These are phyloP conservation scores for Xerocomellus dryophilus DNA, from an alignment of 768 basidiomycete species.

Conservation along the genomic window DNA sequence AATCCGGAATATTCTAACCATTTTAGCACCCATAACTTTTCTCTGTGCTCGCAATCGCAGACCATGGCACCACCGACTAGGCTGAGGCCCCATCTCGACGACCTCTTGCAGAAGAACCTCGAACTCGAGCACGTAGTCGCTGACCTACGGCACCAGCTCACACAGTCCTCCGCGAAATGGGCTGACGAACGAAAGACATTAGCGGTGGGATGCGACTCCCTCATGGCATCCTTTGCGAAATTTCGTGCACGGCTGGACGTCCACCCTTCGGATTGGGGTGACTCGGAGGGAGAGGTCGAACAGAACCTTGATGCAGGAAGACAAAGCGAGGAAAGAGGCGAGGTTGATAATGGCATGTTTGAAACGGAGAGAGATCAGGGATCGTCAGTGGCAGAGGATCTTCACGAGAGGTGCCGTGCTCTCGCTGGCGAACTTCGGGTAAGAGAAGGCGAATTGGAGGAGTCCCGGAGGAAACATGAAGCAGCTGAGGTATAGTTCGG, in stretches of 20 bases:
- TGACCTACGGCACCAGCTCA: constrained; percentile 28
- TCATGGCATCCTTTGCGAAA: constrained; percentile 33
- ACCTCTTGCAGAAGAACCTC: constrained; percentile 28
- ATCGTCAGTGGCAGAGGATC: background rate
- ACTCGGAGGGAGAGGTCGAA: constrained; percentile 27
- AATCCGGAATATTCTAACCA: background rate
- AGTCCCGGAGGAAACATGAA: constrained; percentile 12
- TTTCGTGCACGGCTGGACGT: constrained; percentile 26
- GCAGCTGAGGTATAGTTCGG: constrained; percentile 21
- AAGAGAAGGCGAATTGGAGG: constrained; percentile 21
- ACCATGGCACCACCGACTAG: constrained; percentile 26
- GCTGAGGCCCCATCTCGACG: constrained; percentile 27
- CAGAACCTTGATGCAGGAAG: constrained; percentile 16
- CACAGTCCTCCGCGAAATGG: constrained; percentile 29
- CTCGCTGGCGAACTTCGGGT: constrained; percentile 18
- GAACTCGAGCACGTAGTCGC: constrained; percentile 29
- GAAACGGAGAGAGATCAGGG: constrained; percentile 12
- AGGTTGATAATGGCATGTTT: constrained; percentile 3
- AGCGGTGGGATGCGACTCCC: constrained; percentile 20
- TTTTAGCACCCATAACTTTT: background rate
- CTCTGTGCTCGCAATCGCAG: background rate
- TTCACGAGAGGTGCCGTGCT: constrained; percentile 15
- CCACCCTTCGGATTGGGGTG: constrained; percentile 19
- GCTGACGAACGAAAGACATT: constrained; percentile 28
- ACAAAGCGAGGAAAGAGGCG: constrained; percentile 18